A percentile compares a stretch with the other conserved stretches of the same genome.
Conservation (phyloP, 2,329 filamentous ascomycete genomes). For the Chalaropsis ovoidea region DNA sequence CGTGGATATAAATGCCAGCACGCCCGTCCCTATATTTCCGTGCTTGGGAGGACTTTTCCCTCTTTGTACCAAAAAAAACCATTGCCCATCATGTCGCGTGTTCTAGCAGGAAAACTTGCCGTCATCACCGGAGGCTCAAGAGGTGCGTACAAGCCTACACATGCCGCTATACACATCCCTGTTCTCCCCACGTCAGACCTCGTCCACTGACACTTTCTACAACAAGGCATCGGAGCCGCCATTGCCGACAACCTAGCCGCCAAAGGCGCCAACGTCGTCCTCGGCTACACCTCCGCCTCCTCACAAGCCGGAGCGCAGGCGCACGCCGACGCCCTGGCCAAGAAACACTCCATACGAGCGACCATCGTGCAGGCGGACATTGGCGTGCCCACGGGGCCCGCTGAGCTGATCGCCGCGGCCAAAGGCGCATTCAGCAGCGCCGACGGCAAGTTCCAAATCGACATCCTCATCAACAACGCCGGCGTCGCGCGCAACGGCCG, state of each 20-base stretch:
- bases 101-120: slow-evolving; percentile 63
- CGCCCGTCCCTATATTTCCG: background rate
- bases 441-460: slow-evolving; percentile 50
- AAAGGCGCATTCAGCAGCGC: slow-evolving; percentile 48
- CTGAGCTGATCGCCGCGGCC: slow-evolving; percentile 48
- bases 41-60: background rate
- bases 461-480: slow-evolving; percentile 83
- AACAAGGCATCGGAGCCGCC: slow-evolving; percentile 56
- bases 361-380: slow-evolving; percentile 62
- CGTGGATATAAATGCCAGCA: background rate
- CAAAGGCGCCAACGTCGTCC: slow-evolving; percentile 58
- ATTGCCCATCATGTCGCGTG: slow-evolving; percentile 33
- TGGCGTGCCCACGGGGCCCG: slow-evolving; percentile 49
- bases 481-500: slow-evolving; percentile 58
- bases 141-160: slow-evolving; percentile 40
- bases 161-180: background rate
- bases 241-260: slow-evolving; percentile 59
- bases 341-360: slow-evolving; percentile 49
- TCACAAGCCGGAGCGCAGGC: slow-evolving; percentile 42
- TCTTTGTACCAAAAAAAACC: background rate
- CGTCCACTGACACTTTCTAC: slow-evolving; percentile 7
- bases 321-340: slow-evolving; percentile 51
- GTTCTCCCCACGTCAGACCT: background rate
- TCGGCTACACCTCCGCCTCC: slow-evolving; percentile 54
- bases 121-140: slow-evolving; percentile 71